Base-by-base conservation (phyloP, 768 basidiomycete genomes). In the Russula lepida region DNA sequence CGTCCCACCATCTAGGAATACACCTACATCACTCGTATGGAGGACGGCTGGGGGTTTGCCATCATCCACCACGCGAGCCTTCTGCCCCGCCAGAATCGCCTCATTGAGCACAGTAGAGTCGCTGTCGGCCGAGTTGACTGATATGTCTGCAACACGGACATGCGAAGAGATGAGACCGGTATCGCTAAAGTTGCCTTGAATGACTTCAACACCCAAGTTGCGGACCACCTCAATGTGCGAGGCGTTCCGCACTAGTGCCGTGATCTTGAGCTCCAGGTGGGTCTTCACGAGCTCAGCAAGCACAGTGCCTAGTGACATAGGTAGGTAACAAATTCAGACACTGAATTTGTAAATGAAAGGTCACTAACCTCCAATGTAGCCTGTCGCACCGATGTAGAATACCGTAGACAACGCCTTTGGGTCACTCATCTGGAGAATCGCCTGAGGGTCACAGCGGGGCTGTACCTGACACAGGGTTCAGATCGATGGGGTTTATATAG, bases 341-440 rank as follows among this genome's bases (percentile, higher is more conserved):
- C 13, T 13, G n/a, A 47, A 25, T 23, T 23, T 11, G 43, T 19
- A 23, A 2, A 25, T 19, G 48, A 9, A 4, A 35, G 47, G 35
- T 13, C 19, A 33, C 54, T 6, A 35, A 49, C 62, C 62, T 13
- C 62, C 62, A 27, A 63, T 32, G 52, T 63, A 63, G 13, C 62
- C 62, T 13, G 57, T 59, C 43, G 62, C 52, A 11, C 62, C 62
- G 6, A 63, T 4, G 23, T 53, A 59, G 51, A 63, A 63, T 17
- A 63, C 51, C 15, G 49, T 54, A 15, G 53, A 54, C 12, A 41
- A n/a, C 5, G 27, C 6, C 27, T 12, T 54, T 21, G 19, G 17
- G 17, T 54, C 37, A 35, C 8, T 4, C 7, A 41, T 54, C 37
- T 19, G 28, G 35, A 28, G 39, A 41, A 28, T 44, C 19, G 32